A percentile compares a stretch with the other conserved stretches of the same genome.
Evolutionary conservation across 202 grass and related monocot species (phyloP).

Genomic region (Schoenoplectus triqueter): DNA sequence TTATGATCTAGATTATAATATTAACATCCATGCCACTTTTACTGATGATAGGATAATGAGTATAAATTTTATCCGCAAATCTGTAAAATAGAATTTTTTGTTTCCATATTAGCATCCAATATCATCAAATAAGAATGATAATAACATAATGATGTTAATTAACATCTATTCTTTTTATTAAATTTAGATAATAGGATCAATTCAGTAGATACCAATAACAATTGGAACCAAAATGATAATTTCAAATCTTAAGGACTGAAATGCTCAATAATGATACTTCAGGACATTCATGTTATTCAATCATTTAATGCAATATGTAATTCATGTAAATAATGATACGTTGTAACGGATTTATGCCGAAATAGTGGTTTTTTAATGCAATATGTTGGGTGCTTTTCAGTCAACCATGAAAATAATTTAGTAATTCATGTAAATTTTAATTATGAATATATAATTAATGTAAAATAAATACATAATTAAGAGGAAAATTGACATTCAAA

Average conservation of each 20-base stretch:
- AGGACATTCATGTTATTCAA: neutral
- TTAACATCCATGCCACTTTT: neutral
- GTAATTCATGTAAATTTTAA: no score
- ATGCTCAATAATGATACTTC: neutral
- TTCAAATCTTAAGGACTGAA: neutral
- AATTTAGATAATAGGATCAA: neutral
- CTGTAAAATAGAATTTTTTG: neutral
- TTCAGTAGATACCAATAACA: neutral
- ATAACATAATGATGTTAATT: neutral
- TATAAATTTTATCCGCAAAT: neutral
- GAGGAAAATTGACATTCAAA: no score
- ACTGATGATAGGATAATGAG: neutral
- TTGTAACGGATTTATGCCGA: neutral
- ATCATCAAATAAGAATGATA: neutral
- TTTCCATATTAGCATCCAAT: neutral
- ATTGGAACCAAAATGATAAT: neutral
- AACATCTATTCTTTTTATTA: neutral
- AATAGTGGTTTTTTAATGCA: neutral
- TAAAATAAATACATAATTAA: no score
- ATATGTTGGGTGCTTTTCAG: neutral
- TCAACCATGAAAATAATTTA: no score
- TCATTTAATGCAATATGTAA: no score
- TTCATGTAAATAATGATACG: no score
- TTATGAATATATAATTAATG: no score
- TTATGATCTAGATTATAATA: neutral